Percentiles rank a stretch among this genome's conserved stretches.
Evolutionary conservation across 768 basidiomycete species (phyloP).

Genomic region (Russula vinacea): DNA sequence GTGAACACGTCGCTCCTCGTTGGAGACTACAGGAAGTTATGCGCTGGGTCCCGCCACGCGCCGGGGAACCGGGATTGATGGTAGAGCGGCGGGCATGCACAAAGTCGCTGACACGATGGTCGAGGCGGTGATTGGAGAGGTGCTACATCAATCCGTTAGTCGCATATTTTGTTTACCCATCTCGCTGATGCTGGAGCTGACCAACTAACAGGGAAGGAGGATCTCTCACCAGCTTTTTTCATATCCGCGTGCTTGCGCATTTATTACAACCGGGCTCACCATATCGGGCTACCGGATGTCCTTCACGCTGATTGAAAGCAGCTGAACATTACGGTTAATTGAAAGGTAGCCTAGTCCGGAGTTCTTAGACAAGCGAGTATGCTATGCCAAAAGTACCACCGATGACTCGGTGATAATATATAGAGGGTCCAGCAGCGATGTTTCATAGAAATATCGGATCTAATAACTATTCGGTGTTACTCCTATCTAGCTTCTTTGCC

Average conservation of each 20-base stretch:
- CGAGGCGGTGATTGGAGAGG: slow-evolving; percentile 70
- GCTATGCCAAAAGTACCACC: slow-evolving; percentile 12
- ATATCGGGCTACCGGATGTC: slow-evolving; percentile 38
- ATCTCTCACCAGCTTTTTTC: slow-evolving; percentile 43
- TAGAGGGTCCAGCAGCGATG: neutral
- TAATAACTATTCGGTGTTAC: neutral
- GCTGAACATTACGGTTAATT: slow-evolving; percentile 52
- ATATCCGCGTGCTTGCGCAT: slow-evolving; percentile 43
- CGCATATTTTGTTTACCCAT: slow-evolving; percentile 1
- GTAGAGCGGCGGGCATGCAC: slow-evolving; percentile 60
- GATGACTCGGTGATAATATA: slow-evolving; percentile 16
- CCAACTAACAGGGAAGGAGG: slow-evolving; percentile 39
- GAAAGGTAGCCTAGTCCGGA: slow-evolving; percentile 24
- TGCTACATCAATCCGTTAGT: slow-evolving; percentile 78
- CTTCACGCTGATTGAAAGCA: slow-evolving; percentile 46
- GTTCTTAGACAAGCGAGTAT: slow-evolving; percentile 10
- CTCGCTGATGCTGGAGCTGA: neutral
- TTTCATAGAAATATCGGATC: neutral
- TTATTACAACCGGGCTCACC: slow-evolving; percentile 35
- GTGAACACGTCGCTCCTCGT: slow-evolving; percentile 67
- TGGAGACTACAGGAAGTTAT: slow-evolving; percentile 74
- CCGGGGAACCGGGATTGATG: slow-evolving; percentile 33
- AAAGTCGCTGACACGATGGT: slow-evolving; percentile 78
- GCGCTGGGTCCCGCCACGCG: slow-evolving; percentile 49
- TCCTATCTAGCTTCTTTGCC: neutral